Evolutionary conservation across 164 flowering plant genomes (phyloP).

Genomic region (Aristolochia contorta): DNA sequence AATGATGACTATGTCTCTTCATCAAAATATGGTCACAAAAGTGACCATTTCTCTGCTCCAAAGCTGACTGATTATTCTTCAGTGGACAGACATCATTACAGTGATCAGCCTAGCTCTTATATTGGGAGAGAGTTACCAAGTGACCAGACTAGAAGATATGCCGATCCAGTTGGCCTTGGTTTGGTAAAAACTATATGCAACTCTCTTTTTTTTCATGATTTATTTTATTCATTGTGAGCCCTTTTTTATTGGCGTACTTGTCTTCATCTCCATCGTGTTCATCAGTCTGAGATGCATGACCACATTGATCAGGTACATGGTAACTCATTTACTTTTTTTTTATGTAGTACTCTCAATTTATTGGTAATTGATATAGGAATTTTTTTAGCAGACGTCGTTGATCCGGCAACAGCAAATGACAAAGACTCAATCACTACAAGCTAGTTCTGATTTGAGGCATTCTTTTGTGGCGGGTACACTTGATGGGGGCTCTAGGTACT

Average conservation of each 20-base stretch:
- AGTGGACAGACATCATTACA: slow-evolving; percentile 55
- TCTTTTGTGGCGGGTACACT: slow-evolving; percentile 26
- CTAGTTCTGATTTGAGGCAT: slow-evolving; percentile 15
- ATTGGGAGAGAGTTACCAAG: slow-evolving; percentile 50
- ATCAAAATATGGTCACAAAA: slow-evolving; percentile 57
- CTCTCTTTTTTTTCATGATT: background rate
- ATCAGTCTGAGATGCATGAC: slow-evolving; percentile 56
- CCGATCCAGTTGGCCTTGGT: slow-evolving; percentile 55
- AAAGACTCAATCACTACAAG: slow-evolving; percentile 55
- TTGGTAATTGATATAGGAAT: no score
- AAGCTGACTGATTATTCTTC: slow-evolving; percentile 61
- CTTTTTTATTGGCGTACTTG: background rate
- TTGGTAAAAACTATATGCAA: slow-evolving; percentile 51
- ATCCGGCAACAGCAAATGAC: slow-evolving; percentile 75
- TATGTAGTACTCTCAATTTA: no score
- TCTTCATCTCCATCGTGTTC: slow-evolving; percentile 1
- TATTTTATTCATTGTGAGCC: background rate
- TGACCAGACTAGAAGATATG: slow-evolving; percentile 52
- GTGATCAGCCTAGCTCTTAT: slow-evolving; percentile 56
- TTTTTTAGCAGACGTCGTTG: slow-evolving; percentile 26
- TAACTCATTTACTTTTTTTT: no score
- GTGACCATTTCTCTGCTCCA: slow-evolving; percentile 45
- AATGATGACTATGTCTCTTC: slow-evolving; percentile 45
- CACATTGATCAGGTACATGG: slow-evolving; percentile 54
- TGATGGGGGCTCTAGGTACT: slow-evolving; percentile 79